Percentiles rank a stretch among this genome's conserved stretches.
These are phyloP conservation scores for Pulveroboletus sp. DNA, from an alignment of 768 basidiomycete species.

Conservation along the genomic window DNA sequence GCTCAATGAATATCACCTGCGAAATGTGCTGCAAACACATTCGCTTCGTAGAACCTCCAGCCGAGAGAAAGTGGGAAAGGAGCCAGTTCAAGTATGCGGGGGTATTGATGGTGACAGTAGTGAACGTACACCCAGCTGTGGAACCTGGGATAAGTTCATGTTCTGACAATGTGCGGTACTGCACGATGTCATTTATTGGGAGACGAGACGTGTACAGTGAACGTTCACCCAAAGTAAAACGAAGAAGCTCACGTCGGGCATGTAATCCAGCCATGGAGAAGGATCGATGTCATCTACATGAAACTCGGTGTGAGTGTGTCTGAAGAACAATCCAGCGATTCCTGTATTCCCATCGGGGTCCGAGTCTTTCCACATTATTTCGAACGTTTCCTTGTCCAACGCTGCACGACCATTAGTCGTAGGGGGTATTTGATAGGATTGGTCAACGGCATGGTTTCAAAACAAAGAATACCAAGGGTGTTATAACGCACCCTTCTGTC, in stretches of 20 bases:
- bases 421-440: not conserved
- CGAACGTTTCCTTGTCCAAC: constrained; percentile 68
- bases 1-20: constrained; percentile 38
- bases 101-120: constrained; percentile 64
- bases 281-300: constrained; percentile 36
- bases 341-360: constrained; percentile 41
- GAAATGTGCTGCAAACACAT: constrained; percentile 62
- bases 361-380: constrained; percentile 71
- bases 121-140: constrained; percentile 52
- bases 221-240: not conserved
- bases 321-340: constrained; percentile 59
- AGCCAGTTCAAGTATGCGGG: constrained; percentile 63
- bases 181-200: not conserved
- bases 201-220: not conserved
- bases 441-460: not conserved
- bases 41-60: constrained; percentile 60
- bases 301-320: constrained; percentile 60
- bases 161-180: constrained; percentile 37
- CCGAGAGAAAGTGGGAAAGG: constrained; percentile 47
- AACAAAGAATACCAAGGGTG: not conserved
- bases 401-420: constrained; percentile 33
- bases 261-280: constrained; percentile 37
- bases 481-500: constrained; percentile 48
- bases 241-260: constrained; percentile 45
- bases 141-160: constrained; percentile 40